Percentiles rank a stretch among this genome's conserved stretches.
phyloP scores from a whole-genome alignment of 306 rosid genomes.

The Lathyrus sativus region DNA sequence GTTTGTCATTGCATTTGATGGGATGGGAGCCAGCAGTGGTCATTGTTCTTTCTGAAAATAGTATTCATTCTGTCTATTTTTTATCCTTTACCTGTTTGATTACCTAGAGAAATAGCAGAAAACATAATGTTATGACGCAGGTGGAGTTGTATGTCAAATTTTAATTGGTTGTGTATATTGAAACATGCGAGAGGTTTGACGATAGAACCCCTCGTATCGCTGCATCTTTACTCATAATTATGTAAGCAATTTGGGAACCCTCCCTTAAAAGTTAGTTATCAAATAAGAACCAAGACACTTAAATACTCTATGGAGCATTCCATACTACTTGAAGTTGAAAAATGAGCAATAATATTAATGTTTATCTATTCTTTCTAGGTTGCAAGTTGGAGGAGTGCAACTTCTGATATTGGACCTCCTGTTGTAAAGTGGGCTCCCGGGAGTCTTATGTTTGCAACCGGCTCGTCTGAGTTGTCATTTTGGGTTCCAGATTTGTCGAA shows the following conservation, averaged over 20 bases:
- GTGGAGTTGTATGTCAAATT: background rate
- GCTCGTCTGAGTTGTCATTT: conserved; percentile 88
- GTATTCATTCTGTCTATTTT: background rate
- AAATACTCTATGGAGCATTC: background rate
- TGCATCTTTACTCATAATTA: background rate
- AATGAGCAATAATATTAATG: background rate
- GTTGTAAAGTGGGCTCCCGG: conserved; percentile 95
- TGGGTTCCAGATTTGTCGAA: conserved; percentile 96
- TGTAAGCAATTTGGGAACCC: background rate
- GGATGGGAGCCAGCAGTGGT: conserved; percentile 16
- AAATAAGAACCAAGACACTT: background rate
- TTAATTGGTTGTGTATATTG: background rate
- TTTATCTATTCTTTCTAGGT: conserved; percentile 53
- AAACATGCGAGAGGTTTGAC: background rate
- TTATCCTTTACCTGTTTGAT: background rate
- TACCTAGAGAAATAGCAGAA: conserved; percentile 5
- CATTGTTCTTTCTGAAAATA: background rate
- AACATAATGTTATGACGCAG: background rate
- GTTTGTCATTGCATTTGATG: conserved; percentile 12
- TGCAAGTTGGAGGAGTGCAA: conserved; percentile 85
- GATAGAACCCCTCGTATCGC: too few relatives aligned
- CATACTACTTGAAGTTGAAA: background rate
- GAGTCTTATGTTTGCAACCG: conserved; percentile 88
- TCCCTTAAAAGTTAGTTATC: background rate
- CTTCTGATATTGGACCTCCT: conserved; percentile 85